Conservation (phyloP, 805 yeast species). For the Kodamaea sagamina region DNA sequence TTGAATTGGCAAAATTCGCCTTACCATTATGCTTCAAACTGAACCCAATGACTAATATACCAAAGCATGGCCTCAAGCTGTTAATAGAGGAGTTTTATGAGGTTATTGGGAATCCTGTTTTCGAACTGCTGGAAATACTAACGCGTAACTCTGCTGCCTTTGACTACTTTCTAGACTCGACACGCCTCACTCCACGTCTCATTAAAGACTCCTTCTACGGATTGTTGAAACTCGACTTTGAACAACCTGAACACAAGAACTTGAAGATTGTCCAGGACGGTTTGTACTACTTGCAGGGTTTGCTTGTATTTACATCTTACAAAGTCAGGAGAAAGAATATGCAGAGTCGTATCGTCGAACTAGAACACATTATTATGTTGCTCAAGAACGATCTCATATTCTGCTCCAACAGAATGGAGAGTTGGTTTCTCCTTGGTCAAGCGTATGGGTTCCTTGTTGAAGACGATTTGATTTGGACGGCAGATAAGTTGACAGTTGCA, state of each 20-base stretch:
- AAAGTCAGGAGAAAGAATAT: constrained; percentile 69
- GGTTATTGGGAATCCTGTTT: constrained; percentile 66
- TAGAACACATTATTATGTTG: constrained; percentile 70
- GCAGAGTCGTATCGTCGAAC: constrained; percentile 80
- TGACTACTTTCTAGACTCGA: constrained; percentile 48
- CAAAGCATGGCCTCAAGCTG: constrained; percentile 70
- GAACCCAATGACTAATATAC: constrained; percentile 59
- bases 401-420: constrained; percentile 70
- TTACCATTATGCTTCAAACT: constrained; percentile 56
- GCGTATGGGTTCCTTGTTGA: constrained; percentile 78
- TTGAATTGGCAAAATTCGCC: constrained; percentile 48
- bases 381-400: constrained; percentile 67
- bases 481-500: constrained; percentile 69
- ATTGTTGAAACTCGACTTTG: constrained; percentile 29
- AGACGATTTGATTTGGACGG: constrained; percentile 89
- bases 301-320: constrained; percentile 66
- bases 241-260: constrained; percentile 21
- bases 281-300: constrained; percentile 68
- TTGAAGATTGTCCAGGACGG: constrained; percentile 49
- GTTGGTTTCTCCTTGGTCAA: constrained; percentile 84
- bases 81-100: constrained; percentile 72
- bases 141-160: constrained; percentile 48
- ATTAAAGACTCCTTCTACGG: constrained; percentile 59
- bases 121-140: constrained; percentile 40
- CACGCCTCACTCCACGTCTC: constrained; percentile 44